Conservation (phyloP, 192 early-diverging fungal genomes). For the Gamsiella multidivaricata region DNA sequence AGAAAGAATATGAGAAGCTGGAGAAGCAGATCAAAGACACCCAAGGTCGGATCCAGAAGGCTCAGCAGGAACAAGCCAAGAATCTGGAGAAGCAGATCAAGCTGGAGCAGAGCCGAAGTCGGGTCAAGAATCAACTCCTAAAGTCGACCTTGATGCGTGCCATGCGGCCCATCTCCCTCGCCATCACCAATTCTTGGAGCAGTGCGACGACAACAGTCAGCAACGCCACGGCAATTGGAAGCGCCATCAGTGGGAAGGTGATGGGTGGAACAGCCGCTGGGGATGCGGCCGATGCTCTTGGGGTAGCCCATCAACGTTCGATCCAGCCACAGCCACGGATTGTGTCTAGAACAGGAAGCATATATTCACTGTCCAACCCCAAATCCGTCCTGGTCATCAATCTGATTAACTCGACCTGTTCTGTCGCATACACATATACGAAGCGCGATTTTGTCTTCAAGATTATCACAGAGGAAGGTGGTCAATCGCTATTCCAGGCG, state of each 20-base stretch:
- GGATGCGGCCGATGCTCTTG: not conserved
- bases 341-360: not conserved
- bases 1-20: slow-evolving; percentile 74
- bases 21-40: slow-evolving; percentile 70
- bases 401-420: slow-evolving; percentile 79
- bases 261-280: slow-evolving; percentile 11
- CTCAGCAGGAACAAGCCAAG: slow-evolving; percentile 59
- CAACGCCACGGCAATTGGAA: slow-evolving; percentile 40
- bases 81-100: slow-evolving; percentile 55
- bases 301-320: not conserved
- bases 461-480: slow-evolving; percentile 83
- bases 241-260: slow-evolving; percentile 36
- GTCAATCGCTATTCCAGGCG: slow-evolving; percentile 79
- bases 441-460: slow-evolving; percentile 83
- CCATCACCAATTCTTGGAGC: slow-evolving; percentile 49
- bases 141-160: slow-evolving; percentile 52
- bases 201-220: slow-evolving; percentile 45
- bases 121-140: slow-evolving; percentile 41
- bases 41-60: slow-evolving; percentile 58
- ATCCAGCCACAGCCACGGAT: slow-evolving; percentile 5
- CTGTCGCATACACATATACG: slow-evolving; percentile 70
- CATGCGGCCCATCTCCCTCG: slow-evolving; percentile 52
- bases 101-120: slow-evolving; percentile 39
- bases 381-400: slow-evolving; percentile 81
- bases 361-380: not conserved